Evolutionary conservation across 306 rosid genomes (phyloP), one percentile per base, ranked within the genome.

Genomic region (Fagus crenata): DNA sequence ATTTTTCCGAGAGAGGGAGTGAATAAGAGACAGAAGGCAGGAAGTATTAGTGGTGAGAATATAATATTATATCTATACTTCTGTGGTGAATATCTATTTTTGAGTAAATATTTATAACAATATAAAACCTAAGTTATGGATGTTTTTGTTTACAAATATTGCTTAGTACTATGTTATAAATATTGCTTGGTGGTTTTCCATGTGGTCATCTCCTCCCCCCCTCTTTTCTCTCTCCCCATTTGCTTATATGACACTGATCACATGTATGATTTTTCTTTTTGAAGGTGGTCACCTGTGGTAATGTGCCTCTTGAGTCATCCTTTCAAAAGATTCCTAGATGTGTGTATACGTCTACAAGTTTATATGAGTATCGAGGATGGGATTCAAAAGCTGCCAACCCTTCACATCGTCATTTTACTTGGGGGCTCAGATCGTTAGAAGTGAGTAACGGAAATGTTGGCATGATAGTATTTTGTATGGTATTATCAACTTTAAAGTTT

Each of bases 241-340:
- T 49, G 74, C 43, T 51, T 36, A 42, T 71, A 33, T 72, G 71
- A 68, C 75, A 63, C 41, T 75, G 39, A 79, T 75, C 79, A 67
- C 76, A 11, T 81, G 59, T 70, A 79, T 86, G 41, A 7, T 59
- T 82, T 36, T 82, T 79, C 60, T 55, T 33, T 39, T 73, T 61
- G 82, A 84, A 95, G 97, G 97, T 95, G 83, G 98, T 93, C 56
- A 93, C 98, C 46, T 94, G 98, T 67, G 97, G 98, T 71, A 90
- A 92, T 77, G 89, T 94, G 78, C 97, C 98, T 72, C 98, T 94
- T 4, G 98, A 94, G 83, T 95, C 98, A 76, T 86, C 97, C 78
- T 90, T 88, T 84, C 89, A 87, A 64, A 92, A 89, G 85, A 88
- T 94, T 56, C 93, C 98, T 33, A 89, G 98, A 90, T 94, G 98